phyloP scores from a whole-genome alignment of 495 filamentous ascomycete genomes.

The Pseudevernia furfuracea region DNA sequence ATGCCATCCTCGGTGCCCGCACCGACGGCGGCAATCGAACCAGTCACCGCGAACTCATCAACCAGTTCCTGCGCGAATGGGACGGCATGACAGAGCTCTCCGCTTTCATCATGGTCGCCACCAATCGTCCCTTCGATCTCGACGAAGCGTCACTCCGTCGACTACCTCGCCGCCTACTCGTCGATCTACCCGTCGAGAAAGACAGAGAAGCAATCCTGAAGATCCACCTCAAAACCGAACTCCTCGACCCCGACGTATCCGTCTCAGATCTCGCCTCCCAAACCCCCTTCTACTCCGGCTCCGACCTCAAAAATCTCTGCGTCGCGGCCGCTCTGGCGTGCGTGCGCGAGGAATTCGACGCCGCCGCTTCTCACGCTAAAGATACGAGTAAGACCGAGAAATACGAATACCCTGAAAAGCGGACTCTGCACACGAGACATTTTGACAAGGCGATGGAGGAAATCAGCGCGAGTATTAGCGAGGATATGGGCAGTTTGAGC shows the following conservation, averaged over 20 bases:
- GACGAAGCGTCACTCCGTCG: constrained; percentile 85
- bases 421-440: constrained; percentile 57
- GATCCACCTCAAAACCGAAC: constrained; percentile 78
- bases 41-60: constrained; percentile 84
- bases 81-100: constrained; percentile 81
- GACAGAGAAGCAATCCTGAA: constrained; percentile 73
- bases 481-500: constrained; percentile 81
- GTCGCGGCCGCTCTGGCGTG: constrained; percentile 86
- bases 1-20: constrained; percentile 78
- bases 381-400: constrained; percentile 28
- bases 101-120: constrained; percentile 99
- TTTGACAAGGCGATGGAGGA: constrained; percentile 82
- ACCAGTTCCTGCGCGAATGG: constrained; percentile 97
- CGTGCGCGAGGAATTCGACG: constrained; percentile 73
- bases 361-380: constrained; percentile 42
- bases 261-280: constrained; percentile 60
- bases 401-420: constrained; percentile 57
- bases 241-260: constrained; percentile 59
- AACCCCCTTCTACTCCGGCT: constrained; percentile 93
- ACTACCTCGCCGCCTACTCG: constrained; percentile 73
- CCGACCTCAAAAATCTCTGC: constrained; percentile 86
- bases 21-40: constrained; percentile 46
- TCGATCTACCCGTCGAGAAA: constrained; percentile 73
- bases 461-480: constrained; percentile 86
- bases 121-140: constrained; percentile 88